Base-by-base conservation (phyloP, 345 rosid species). In the Populus simonii region DNA sequence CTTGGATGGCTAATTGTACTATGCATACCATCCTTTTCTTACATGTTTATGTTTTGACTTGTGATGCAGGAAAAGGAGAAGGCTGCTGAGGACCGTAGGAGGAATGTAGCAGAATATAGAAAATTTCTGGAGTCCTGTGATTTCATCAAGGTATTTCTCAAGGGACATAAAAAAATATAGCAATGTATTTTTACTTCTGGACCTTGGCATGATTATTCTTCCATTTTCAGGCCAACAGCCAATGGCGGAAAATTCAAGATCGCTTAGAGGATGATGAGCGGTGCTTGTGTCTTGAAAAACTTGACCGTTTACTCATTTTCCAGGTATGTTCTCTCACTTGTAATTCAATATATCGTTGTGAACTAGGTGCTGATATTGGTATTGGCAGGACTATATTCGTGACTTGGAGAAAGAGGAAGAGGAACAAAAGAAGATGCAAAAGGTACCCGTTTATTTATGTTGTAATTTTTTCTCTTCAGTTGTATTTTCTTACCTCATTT, bases 251-350 rank as follows among this genome's bases (percentile, higher is more conserved):
- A 85, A 81, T 96, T 84, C 93, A 92, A 80, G 98, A 92, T 79
- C 92, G 91, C 74, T 83, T 93, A 77, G 99, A 94, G 83, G 97
- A 90, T 85, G 98, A 96, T 77, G 99, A 96, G 83, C 92, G 94
- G 86, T 91, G 92, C 83, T 87, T 84, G 75, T 79, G 89, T 68
- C 97, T 96, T 81, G 98, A 92, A 82, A 96, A 96, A 78, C 86
- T 93, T 75, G 99, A 96, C 65, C 93, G 98, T 66, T 80, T 96
- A 82, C 90, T 92, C 73, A 80, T 89, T 79, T 96, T 86, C 79
- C 94, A 92, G 92, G 96, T 90, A 83, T 59, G 63, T 62, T 39
- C 75, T 61, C 66, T 79, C 53, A n/a, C 66, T 29, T 16, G 27
- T 11, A 31, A 23, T 27, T 59, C 45, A 66, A 3, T 23, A 4